Base-by-base conservation (phyloP, 306 rosid genomes). In the Hippophae tibetana region DNA sequence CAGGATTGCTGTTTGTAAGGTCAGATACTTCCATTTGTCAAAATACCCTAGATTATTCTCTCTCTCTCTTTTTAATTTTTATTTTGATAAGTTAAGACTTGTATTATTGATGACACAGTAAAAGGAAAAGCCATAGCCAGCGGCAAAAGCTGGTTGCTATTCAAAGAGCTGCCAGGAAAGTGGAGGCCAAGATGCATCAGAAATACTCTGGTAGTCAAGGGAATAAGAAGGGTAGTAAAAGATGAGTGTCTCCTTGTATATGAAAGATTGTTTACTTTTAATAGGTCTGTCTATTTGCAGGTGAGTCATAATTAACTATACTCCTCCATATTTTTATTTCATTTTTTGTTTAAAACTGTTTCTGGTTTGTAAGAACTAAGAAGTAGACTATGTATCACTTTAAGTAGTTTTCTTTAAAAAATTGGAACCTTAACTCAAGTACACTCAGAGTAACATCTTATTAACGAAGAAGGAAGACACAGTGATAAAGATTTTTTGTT, bases 1-100 rank as follows among this genome's bases (percentile, higher is more conserved):
- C 99, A 13, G 96, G 93, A 51, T 70, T 92, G 74, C 48, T 85
- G 67, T 76, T 74, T 78, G 66, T 81, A 52, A 87, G 98, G 98
- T 92, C 48, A 62, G 81, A 55, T 25, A 47, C 23, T 18, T 18
- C 23, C 23, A 18, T 18, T 18, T 18, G 23, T 18, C 23, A 18
- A 18, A 18, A 18, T 18, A 18, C 23, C 23, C 23, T 18, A 46
- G 11, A 50, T 50, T 9, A 50, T 50, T 50, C 14, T 50, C 43
- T 13, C 5, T 13, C 5, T 58, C 4, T 18, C 8, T 43, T 18
- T 13, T 13, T 18, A 13, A 56, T 18, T 23, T 58, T 23, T 45
- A n/a, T 44, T 10, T 43, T 47, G 10, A 7, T 43, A 51, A 59
- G n/a, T 31, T 61, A 46, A 51, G 49, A 54, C 2, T 53, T 46